These are phyloP conservation scores for Coemansia sp. DNA, from an alignment of 192 early-diverging fungal genomes.

Conservation along the genomic window DNA sequence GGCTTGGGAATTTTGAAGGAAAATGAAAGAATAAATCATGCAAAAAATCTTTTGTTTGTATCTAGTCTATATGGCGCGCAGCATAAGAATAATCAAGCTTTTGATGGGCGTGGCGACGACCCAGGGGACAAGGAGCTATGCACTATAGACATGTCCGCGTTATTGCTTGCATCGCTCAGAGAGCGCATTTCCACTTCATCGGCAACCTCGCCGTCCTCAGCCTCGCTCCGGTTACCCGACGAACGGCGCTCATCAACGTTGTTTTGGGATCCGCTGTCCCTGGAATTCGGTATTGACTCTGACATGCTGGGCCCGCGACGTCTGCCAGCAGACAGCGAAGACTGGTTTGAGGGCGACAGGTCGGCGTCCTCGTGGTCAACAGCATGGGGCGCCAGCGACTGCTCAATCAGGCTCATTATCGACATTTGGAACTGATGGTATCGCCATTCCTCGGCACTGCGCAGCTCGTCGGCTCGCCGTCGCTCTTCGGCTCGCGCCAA, in stretches of 20 bases:
- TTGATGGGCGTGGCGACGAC: too few species aligned
- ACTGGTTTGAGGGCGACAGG: not conserved
- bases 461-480: constrained; percentile 25
- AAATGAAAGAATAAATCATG: too few species aligned
- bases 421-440: constrained; percentile 53
- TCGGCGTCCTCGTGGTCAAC: constrained; percentile 2
- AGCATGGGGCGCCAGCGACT: constrained; percentile 21
- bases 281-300: not conserved
- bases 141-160: too few species aligned
- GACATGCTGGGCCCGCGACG: not conserved
- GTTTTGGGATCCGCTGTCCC: not conserved
- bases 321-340: not conserved
- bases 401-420: constrained; percentile 28
- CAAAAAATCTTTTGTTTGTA: too few species aligned
- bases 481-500: constrained; percentile 27
- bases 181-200: not conserved
- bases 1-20: too few species aligned
- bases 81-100: too few species aligned
- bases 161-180: not conserved
- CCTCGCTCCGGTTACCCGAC: not conserved
- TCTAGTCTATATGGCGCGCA: too few species aligned
- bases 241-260: too few species aligned
- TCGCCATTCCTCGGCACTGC: constrained; percentile 40
- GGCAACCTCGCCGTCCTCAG: constrained; percentile 1
- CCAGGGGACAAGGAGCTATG: too few species aligned